These are phyloP conservation scores for Salvia rosmarinus DNA, from an alignment of 257 asterid genomes.

Conservation along the genomic window DNA sequence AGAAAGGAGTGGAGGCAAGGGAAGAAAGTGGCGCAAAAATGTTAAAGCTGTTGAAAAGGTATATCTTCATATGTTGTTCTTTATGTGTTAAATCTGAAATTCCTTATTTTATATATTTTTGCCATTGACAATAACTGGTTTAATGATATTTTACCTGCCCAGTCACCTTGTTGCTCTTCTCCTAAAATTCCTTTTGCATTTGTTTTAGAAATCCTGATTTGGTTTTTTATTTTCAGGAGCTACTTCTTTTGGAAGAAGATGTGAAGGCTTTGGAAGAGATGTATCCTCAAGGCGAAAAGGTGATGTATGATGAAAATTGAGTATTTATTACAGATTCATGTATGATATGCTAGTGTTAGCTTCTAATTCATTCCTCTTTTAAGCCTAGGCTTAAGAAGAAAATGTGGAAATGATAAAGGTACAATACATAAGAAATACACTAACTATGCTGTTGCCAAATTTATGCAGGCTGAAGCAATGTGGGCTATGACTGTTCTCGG, in stretches of 20 bases:
- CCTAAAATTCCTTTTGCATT: background rate
- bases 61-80: conserved; percentile 7
- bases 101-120: background rate
- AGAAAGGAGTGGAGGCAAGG: conserved; percentile 89
- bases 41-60: conserved; percentile 97
- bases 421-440: conserved; percentile 18
- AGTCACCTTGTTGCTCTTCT: conserved; percentile 1
- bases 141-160: background rate
- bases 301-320: conserved; percentile 37
- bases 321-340: background rate
- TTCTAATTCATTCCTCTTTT: conserved; percentile 19
- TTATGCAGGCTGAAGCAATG: conserved; percentile 87
- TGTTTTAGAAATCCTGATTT: conserved; percentile 5
- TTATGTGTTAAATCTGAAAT: background rate
- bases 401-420: background rate
- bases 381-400: background rate
- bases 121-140: background rate
- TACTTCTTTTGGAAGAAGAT: conserved; percentile 93
- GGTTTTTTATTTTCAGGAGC: conserved; percentile 58
- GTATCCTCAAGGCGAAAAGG: conserved; percentile 99
- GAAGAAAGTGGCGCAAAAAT: conserved; percentile 99
- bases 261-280: conserved; percentile 92
- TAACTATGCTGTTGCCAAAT: conserved; percentile 27
- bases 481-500: conserved; percentile 99
- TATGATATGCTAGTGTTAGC: conserved; percentile 7